Evolutionary conservation across 2,329 filamentous ascomycete species (phyloP).

Genomic region (Sarocladium strictum): DNA sequence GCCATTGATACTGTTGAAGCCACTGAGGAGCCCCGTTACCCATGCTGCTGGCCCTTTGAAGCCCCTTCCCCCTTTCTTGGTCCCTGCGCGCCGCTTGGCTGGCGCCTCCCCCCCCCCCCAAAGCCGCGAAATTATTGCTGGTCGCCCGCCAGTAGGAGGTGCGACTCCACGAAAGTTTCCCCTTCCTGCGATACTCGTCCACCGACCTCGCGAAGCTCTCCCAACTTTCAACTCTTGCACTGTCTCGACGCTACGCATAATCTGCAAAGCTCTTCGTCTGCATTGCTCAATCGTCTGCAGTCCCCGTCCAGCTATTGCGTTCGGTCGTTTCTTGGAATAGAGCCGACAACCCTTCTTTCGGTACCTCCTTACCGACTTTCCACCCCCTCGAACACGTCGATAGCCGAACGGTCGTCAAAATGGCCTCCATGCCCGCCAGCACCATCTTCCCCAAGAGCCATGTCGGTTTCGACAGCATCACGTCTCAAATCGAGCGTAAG

Average conservation of each 20-base stretch:
- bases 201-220: conserved; percentile 6
- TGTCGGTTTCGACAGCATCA: conserved; percentile 99
- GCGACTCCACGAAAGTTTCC: conserved; percentile 34
- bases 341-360: conserved; percentile 8
- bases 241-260: conserved; percentile 4
- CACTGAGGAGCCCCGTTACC: conserved; percentile 22
- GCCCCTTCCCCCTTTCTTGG: conserved; percentile 38
- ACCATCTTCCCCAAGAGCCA: conserved; percentile 89
- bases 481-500: conserved; percentile 98
- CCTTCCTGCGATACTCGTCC: conserved; percentile 18
- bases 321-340: conserved; percentile 14
- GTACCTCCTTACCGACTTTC: conserved; percentile 21
- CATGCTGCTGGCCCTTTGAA: conserved; percentile 12
- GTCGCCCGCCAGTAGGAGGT: conserved; percentile 21
- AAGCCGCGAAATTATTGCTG: conserved; percentile 43
- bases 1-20: conserved; percentile 20
- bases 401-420: conserved; percentile 27
- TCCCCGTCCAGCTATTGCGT: conserved; percentile 1
- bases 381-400: neutral
- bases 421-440: conserved; percentile 60
- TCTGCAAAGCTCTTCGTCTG: conserved; percentile 7
- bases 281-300: neutral
- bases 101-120: conserved; percentile 23
- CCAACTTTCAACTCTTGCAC: neutral
- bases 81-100: conserved; percentile 24